Conservation (phyloP, 2,329 filamentous ascomycete species). For the Coleophoma cylindrospora region DNA sequence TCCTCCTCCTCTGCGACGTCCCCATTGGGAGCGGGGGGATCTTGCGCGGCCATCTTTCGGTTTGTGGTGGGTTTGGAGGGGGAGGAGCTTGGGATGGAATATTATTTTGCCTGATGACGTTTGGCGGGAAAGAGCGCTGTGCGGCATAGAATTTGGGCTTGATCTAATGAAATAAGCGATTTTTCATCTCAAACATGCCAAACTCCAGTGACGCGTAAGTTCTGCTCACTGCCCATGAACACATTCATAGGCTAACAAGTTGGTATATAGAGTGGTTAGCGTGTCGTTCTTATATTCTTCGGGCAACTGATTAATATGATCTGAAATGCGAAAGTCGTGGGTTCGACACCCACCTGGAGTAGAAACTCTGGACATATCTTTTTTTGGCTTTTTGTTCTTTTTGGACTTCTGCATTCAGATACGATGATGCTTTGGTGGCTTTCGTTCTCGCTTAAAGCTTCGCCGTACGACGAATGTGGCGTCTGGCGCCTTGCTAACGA, state of each 20-base stretch:
- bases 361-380: slow-evolving; percentile 7
- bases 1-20: slow-evolving; percentile 64
- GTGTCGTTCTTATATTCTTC: slow-evolving; percentile 32
- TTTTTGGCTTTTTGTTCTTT: background rate
- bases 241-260: slow-evolving; percentile 5
- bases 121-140: background rate
- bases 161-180: slow-evolving; percentile 14
- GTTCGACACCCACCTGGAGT: slow-evolving; percentile 30
- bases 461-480: too few relatives aligned
- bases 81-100: background rate
- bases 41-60: slow-evolving; percentile 12
- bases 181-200: slow-evolving; percentile 18
- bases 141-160: background rate
- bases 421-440: too few relatives aligned
- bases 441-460: too few relatives aligned
- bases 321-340: slow-evolving; percentile 32
- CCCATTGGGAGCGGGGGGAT: slow-evolving; percentile 1
- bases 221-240: slow-evolving; percentile 5
- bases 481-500: too few relatives aligned
- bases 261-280: slow-evolving; percentile 30
- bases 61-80: background rate
- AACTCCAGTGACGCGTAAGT: slow-evolving; percentile 15
- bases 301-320: slow-evolving; percentile 20
- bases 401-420: too few relatives aligned
- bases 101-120: background rate